Percentiles rank a stretch among this genome's conserved stretches.
phyloP scores from a whole-genome alignment of 2,329 filamentous ascomycete genomes.

The Verticillium albo-atrum region DNA sequence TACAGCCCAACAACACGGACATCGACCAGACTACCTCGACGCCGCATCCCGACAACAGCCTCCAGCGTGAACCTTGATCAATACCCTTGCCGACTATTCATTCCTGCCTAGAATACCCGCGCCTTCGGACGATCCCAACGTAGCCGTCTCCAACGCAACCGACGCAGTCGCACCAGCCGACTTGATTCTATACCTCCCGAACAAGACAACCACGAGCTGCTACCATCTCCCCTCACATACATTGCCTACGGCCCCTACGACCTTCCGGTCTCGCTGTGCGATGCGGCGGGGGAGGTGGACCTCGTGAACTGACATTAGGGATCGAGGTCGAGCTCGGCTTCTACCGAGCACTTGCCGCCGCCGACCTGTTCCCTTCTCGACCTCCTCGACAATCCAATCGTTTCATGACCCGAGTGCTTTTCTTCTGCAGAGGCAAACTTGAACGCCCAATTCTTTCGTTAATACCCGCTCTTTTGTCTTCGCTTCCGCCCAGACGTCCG shows the following conservation, averaged over 20 bases:
- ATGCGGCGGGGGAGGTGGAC: constrained; percentile 40
- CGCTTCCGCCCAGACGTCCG: not conserved
- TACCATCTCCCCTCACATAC: not conserved
- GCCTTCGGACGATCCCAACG: not conserved
- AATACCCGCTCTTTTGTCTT: not conserved
- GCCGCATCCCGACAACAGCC: too few species aligned
- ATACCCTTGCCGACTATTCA: not conserved
- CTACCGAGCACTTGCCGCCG: not conserved
- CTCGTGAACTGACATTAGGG: constrained; percentile 29
- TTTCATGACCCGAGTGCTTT: not conserved
- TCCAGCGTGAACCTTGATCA: not conserved
- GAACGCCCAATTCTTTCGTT: not conserved
- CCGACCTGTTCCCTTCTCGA: constrained; percentile 2
- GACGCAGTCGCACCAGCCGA: constrained; percentile 3
- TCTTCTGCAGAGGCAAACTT: not conserved
- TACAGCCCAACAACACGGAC: too few species aligned
- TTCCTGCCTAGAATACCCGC: not conserved
- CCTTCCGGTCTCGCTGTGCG: constrained; percentile 28
- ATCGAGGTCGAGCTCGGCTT: constrained; percentile 21
- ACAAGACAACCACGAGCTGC: not conserved
- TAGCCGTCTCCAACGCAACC: not conserved
- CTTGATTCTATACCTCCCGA: not conserved
- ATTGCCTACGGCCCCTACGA: constrained; percentile 3
- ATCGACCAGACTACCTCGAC: too few species aligned
- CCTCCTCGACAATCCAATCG: not conserved